Evolutionary conservation across 805 yeast species (phyloP).

Genomic region (Candida tallmaniae): DNA sequence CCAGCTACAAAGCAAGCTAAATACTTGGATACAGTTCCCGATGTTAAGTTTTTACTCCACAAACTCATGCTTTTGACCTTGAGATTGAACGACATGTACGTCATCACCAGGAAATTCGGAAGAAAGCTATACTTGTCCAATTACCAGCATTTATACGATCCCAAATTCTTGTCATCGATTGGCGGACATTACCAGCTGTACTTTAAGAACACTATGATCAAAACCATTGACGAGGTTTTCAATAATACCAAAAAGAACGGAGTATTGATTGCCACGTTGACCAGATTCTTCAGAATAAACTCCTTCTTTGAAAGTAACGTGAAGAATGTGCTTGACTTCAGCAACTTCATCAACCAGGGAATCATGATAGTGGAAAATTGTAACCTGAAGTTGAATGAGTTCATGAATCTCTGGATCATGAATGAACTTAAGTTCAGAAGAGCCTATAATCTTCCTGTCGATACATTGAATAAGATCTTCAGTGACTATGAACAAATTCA

Average conservation of each 20-base stretch:
- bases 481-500: neutral
- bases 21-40: conserved; percentile 21
- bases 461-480: neutral
- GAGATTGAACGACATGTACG: conserved; percentile 47
- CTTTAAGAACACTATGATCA: conserved; percentile 22
- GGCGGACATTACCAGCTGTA: conserved; percentile 20
- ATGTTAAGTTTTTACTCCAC: conserved; percentile 36
- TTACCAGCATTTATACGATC: conserved; percentile 38
- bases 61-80: conserved; percentile 42
- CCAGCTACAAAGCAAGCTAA: conserved; percentile 7
- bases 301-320: conserved; percentile 29
- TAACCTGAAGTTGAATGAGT: conserved; percentile 28
- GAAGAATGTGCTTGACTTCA: conserved; percentile 35
- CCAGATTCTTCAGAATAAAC: conserved; percentile 42
- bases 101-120: conserved; percentile 43
- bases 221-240: conserved; percentile 33
- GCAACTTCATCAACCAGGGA: conserved; percentile 40
- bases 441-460: conserved; percentile 18
- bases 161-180: conserved; percentile 27
- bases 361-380: conserved; percentile 24
- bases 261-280: conserved; percentile 43
- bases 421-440: conserved; percentile 41
- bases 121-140: conserved; percentile 44
- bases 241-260: conserved; percentile 47
- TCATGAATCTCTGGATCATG: conserved; percentile 39